Conservation (phyloP, 768 basidiomycete genomes). For the Chalciporus chontae region DNA sequence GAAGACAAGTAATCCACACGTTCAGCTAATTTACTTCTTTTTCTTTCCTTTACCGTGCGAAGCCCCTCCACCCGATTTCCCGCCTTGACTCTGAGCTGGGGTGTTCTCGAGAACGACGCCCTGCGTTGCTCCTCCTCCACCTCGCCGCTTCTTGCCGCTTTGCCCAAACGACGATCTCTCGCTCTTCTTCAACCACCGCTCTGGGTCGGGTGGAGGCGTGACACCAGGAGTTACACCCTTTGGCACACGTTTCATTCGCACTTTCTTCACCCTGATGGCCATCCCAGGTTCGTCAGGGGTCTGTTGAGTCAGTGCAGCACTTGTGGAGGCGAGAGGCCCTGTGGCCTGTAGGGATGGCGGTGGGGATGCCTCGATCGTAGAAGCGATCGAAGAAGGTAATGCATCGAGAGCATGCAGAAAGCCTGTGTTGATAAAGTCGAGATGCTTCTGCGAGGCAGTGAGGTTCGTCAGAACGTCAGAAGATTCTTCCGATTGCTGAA, state of each 20-base stretch:
- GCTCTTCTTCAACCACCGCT: conserved; percentile 86
- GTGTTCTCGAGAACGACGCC: conserved; percentile 40
- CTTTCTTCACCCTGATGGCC: conserved; percentile 43
- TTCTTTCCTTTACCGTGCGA: conserved; percentile 58
- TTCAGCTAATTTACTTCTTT: conserved; percentile 50
- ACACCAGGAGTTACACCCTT: conserved; percentile 74
- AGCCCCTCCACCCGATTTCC: conserved; percentile 35
- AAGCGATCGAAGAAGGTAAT: conserved; percentile 49
- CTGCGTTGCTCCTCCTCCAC: conserved; percentile 65
- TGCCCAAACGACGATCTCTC: conserved; percentile 59
- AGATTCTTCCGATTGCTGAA: conserved; percentile 80
- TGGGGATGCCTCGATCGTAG: conserved; percentile 56
- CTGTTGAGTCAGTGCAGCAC: conserved; percentile 23
- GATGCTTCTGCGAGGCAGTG: conserved; percentile 73
- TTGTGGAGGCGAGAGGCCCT: conserved; percentile 23
- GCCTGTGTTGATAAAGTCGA: conserved; percentile 76
- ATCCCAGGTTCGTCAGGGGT: conserved; percentile 34
- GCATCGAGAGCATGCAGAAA: conserved; percentile 63
- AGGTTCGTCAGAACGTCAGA: conserved; percentile 86
- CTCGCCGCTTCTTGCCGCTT: conserved; percentile 51
- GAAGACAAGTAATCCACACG: conserved; percentile 18
- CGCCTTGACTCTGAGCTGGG: conserved; percentile 25
- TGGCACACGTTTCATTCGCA: conserved; percentile 66
- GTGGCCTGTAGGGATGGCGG: conserved; percentile 48
- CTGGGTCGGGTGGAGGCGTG: conserved; percentile 80